Base-by-base conservation (phyloP, 169 alveolate species). In the Eimeria sp. region DNA sequence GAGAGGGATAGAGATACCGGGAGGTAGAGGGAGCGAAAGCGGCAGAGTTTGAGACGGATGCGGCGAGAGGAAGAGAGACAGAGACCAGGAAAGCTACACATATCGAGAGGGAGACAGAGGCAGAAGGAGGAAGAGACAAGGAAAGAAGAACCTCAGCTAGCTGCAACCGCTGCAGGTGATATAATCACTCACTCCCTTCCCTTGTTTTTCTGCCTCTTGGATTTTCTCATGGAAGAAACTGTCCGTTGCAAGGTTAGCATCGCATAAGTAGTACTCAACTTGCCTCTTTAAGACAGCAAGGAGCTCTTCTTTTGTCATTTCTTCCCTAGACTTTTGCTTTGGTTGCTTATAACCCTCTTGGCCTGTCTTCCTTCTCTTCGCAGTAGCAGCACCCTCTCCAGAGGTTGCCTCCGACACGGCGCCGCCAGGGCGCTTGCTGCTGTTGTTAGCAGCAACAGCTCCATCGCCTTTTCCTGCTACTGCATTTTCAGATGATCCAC, bases 191-290 rank as follows among this genome's bases (percentile, higher is more conserved):
- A 91, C 95, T 40, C 95, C 95, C 40, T 75, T 76, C 25, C 95
- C 95, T 18, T 91, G 91, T 22, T 75, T 83, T 65, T 83, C 95
- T n/a, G 95, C 95, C 57, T 91, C 95, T 30, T 73, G 76, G 30
- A 91, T 91, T 40, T 57, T 78, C 80, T 73, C 89, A 27, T 91
- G 95, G 49, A 91, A 91, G 82, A 91, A 91, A 18, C 83, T 65
- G 45, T 91, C 95, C 40, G 49, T 73, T 3, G 90, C 11, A 11
- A 91, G 70, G 43, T 84, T 91, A 13, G 34, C 91, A 63, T 91
- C 90, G 2, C 90, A 91, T 27, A 91, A 73, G 51, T 91, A 91
- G 27, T 91, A 91, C 80, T 91, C 95, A 30, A 91, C 67, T 57
- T 91, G 95, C 9, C 95, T 51, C 49, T 91, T 91, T 45, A 91